Percentiles rank a stretch among this genome's conserved stretches.
Conservation (phyloP, 2,329 filamentous ascomycete genomes). For the Colletotrichum gigasporum region DNA sequence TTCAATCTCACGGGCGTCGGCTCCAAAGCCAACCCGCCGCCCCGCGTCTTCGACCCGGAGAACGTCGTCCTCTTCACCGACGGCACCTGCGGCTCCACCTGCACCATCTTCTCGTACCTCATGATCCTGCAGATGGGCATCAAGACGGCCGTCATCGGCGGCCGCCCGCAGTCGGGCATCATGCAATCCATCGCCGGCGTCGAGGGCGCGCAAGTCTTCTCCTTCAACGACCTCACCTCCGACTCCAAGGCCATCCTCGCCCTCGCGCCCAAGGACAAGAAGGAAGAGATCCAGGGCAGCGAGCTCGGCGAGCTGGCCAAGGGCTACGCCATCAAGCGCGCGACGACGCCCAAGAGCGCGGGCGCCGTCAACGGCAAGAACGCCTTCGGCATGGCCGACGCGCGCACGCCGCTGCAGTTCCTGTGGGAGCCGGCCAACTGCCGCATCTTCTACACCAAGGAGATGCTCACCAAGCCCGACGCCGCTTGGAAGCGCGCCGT, state of each 20-base stretch:
- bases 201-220: slow-evolving; percentile 53
- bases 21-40: slow-evolving; percentile 48
- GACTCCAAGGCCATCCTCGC: slow-evolving; percentile 39
- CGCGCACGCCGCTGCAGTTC: slow-evolving; percentile 53
- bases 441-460: slow-evolving; percentile 56
- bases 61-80: slow-evolving; percentile 64
- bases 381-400: slow-evolving; percentile 41
- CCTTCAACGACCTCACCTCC: slow-evolving; percentile 39
- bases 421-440: slow-evolving; percentile 56
- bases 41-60: slow-evolving; percentile 59
- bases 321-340: slow-evolving; percentile 44
- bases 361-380: slow-evolving; percentile 48
- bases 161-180: slow-evolving; percentile 49
- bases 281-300: slow-evolving; percentile 31
- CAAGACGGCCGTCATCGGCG: slow-evolving; percentile 58
- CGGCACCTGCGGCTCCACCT: slow-evolving; percentile 64
- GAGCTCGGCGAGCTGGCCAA: slow-evolving; percentile 43
- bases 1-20: slow-evolving; percentile 55
- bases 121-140: slow-evolving; percentile 59
- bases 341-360: slow-evolving; percentile 33
- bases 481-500: slow-evolving; percentile 51
- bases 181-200: slow-evolving; percentile 61
- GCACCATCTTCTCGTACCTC: slow-evolving; percentile 63
- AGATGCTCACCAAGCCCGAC: slow-evolving; percentile 50
- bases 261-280: slow-evolving; percentile 33